Conservation (phyloP, 768 basidiomycete genomes). For the Paxillus ammoniavirescens region DNA sequence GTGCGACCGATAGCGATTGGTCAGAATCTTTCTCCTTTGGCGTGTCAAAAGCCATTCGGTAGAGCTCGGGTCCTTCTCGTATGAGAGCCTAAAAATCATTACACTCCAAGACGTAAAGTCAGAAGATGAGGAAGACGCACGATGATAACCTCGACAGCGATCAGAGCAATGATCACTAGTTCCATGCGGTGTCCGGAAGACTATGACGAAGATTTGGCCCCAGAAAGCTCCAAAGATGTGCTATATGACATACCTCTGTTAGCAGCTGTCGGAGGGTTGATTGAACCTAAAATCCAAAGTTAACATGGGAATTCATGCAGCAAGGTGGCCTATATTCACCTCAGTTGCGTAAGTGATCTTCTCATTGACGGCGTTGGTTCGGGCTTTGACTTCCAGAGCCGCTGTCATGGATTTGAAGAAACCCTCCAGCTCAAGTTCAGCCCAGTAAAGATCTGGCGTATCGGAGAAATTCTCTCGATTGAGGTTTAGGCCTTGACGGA, state of each 20-base stretch:
- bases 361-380: conserved; percentile 82
- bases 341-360: conserved; percentile 92
- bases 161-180: conserved; percentile 90
- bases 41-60: conserved; percentile 45
- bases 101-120: not conserved
- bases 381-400: conserved; percentile 82
- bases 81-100: conserved; percentile 55
- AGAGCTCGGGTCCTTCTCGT: conserved; percentile 76
- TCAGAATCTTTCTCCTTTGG: conserved; percentile 11
- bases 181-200: conserved; percentile 92
- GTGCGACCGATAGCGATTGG: not conserved
- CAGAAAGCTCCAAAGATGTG: too few species aligned
- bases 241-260: conserved; percentile 56
- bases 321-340: conserved; percentile 32
- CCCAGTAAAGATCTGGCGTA: conserved; percentile 92
- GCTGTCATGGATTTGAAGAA: conserved; percentile 83
- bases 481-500: conserved; percentile 89
- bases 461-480: conserved; percentile 88
- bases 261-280: conserved; percentile 85
- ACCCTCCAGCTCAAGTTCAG: conserved; percentile 86
- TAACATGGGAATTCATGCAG: not conserved
- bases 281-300: conserved; percentile 54
- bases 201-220: conserved; percentile 37
- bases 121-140: conserved; percentile 41
- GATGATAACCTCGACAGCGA: conserved; percentile 93